Evolutionary conservation across 208 protist genomes (phyloP), one percentile per base, ranked within the genome.

Genomic region (Porcisia hertigi): DNA sequence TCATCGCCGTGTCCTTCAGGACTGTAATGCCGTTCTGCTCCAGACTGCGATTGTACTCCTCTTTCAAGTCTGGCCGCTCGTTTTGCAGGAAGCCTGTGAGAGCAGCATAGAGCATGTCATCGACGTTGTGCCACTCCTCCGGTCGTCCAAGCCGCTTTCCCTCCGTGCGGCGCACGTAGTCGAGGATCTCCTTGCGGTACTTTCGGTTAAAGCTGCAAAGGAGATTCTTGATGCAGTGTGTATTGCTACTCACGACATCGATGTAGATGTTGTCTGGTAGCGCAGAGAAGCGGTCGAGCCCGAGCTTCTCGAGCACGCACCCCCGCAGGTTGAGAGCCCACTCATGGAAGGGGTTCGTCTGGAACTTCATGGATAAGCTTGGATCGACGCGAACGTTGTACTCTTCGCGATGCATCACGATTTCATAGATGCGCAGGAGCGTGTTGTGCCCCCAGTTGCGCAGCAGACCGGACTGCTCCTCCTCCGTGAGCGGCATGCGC

Each of bases 381-480:
- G 91, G 87, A 79, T 97, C 92, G 49, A 97, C 81, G 52, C 91
- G 92, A 5, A 97, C 88, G 73, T 94, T 94, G 86, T 87, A 97
- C 84, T 97, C 90, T 73, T 97, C 91, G n/a, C 91, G 91, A 78
- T 96, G 93, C 86, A 95, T 96, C 87, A 97, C 93, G 60, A 97
- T 81, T 62, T 97, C 92, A 73, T 95, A 95, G 60, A 97, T 94
- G 45, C 85, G 81, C 54, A 89, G 88, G 9, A 96, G 81, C 6
- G 79, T 90, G 75, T 91, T 80, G 18, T 81, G 63, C 25, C 83
- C 77, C 90, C 91, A 97, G 69, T 91, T 91, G 64, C 81, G 78
- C 62, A 93, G 59, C 76, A 97, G 69, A 0, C 93, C 93, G 12
- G 69, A 71, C 73, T 92, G 91, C 84, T 96, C 91, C 47, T 82